Conservation (phyloP, 208 protist genomes). For the Crithidia bombi region DNA sequence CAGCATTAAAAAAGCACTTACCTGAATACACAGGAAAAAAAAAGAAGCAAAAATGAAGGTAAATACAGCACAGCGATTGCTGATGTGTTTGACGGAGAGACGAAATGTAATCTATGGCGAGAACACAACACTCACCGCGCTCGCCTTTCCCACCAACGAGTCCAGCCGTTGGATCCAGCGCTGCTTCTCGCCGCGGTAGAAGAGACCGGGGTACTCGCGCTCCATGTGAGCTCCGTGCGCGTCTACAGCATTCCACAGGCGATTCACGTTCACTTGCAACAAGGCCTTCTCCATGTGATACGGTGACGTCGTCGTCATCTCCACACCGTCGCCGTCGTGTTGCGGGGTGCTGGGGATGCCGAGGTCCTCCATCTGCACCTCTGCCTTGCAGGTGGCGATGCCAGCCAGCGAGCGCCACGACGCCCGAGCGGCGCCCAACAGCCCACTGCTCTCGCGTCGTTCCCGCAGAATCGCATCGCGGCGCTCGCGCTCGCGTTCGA, state of each 20-base stretch:
- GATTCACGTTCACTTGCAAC: constrained; percentile 50
- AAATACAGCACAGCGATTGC: no score
- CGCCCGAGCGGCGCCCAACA: constrained; percentile 30
- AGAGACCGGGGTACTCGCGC: constrained; percentile 57
- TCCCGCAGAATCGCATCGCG: constrained; percentile 24
- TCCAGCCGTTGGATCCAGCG: constrained; percentile 46
- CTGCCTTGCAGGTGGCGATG: constrained; percentile 63
- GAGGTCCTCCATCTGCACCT: constrained; percentile 45
- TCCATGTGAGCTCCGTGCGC: constrained; percentile 69
- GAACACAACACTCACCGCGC: constrained; percentile 77
- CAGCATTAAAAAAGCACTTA: not conserved
- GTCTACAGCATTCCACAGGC: constrained; percentile 65
- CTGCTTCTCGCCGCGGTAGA: constrained; percentile 65
- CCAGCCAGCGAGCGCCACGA: constrained; percentile 39
- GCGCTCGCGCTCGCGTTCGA: constrained; percentile 30
- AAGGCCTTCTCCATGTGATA: constrained; percentile 55
- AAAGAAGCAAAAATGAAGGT: constrained; percentile 2
- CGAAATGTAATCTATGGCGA: constrained; percentile 23
- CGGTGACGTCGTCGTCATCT: constrained; percentile 59
- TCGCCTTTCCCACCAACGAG: constrained; percentile 56
- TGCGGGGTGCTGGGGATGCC: constrained; percentile 23
- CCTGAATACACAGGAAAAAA: constrained; percentile 8
- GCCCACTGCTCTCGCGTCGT: constrained; percentile 25
- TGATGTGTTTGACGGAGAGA: not conserved
- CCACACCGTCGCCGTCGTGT: constrained; percentile 42